Base-by-base conservation (phyloP, 2,329 filamentous ascomycete genomes). In the Diaporthe citrichinensis region DNA sequence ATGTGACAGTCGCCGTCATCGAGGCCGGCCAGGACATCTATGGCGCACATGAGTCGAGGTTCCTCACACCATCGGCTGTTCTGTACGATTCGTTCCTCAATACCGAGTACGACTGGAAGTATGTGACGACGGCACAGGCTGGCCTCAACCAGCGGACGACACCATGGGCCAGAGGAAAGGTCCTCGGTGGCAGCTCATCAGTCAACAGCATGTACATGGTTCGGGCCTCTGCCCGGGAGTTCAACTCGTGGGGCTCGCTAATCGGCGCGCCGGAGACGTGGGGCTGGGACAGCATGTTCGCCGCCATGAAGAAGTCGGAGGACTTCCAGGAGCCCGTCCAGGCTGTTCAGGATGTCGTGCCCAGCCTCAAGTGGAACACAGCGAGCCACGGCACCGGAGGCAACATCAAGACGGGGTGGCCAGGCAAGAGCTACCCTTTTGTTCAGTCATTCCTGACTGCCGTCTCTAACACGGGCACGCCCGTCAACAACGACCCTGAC, bases 11-110 rank as follows among this genome's bases (percentile, higher is more conserved):
- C 6, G 76, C 76, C 6, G 76, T 77, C 17, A 55, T 77, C 46
- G 76, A 77, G 55, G 76, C 76, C 17, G 76, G 76, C 31, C 58
- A 53, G 20, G 74, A 72, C 20, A 76, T 77, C 58, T 77, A 77
- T 17, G 76, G 74, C 55, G 69, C 71, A 10, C 67, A 76, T 36
- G 65, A 77, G 25, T 53, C 51, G 15, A 77, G 71, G 49, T 73
- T 73, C 58, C 71, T 73, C 25, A 73, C 58, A 8, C 71, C 71
- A 1, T 65, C 58, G 25, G 71, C 58, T 4, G 71, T 73, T 15
- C 71, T 73, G 25, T 73, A 73, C 20, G 71, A 73, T 3, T 73
- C 71, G 6, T 73, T 73, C 36, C 71, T 73, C 34, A 73, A 73
- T 59, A 73, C 71, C 9, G 46, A 73, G 20, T 73, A 73, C 46